Percentiles rank a stretch among this genome's conserved stretches.
Evolutionary conservation across 2,329 filamentous ascomycete species (phyloP).

Genomic region (Botrytis aclada): DNA sequence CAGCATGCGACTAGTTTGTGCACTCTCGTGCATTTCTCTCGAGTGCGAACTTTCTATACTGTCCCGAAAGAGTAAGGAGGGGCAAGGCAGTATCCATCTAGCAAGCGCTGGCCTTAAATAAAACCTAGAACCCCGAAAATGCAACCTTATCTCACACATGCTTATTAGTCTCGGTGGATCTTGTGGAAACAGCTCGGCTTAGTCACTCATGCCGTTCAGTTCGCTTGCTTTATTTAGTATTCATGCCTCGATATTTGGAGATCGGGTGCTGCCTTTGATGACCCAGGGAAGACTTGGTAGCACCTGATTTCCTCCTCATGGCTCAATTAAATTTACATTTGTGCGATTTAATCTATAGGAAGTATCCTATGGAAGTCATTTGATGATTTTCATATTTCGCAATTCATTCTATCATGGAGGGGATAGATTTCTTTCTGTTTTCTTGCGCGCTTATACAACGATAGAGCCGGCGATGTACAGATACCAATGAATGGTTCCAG

Average conservation of each 20-base stretch:
- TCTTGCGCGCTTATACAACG: neutral
- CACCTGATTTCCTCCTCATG: neutral
- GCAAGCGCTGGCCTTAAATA: slow-evolving; percentile 1
- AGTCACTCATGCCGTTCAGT: neutral
- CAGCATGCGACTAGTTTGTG: slow-evolving; percentile 7
- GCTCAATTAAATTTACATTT: neutral
- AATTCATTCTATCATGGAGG: neutral
- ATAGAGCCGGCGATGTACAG: neutral
- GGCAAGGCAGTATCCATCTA: neutral
- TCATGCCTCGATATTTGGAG: neutral
- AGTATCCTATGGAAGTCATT: neutral
- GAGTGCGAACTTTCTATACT: neutral
- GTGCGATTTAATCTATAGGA: neutral
- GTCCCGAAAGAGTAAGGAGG: neutral
- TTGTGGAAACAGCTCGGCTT: neutral
- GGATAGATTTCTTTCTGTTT: neutral
- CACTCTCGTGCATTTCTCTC: neutral
- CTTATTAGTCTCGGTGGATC: slow-evolving; percentile 3
- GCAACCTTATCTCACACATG: neutral
- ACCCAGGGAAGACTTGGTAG: neutral
- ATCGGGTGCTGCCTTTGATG: neutral
- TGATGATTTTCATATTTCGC: neutral
- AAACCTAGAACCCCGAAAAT: neutral
- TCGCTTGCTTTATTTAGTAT: neutral
- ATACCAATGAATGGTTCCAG: neutral